A percentile compares a stretch with the other conserved stretches of the same genome.
Conservation (phyloP, 371 early-diverging fungal species). For the Amoeboaphelidium protococcarum region DNA sequence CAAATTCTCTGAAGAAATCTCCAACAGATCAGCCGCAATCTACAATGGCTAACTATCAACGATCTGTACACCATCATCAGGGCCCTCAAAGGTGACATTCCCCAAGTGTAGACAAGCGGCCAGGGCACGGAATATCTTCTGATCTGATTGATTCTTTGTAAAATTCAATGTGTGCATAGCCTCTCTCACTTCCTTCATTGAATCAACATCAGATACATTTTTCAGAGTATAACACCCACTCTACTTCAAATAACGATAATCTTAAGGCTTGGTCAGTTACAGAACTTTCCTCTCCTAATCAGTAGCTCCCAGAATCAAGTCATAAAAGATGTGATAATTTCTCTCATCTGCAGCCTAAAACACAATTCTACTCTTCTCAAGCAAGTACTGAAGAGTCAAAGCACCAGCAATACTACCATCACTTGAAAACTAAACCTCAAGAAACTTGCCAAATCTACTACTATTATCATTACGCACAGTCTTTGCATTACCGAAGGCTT, state of each 20-base stretch:
- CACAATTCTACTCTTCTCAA: conserved; percentile 12
- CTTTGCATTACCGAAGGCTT: conserved; percentile 26
- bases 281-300: background rate
- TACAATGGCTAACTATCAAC: conserved; percentile 4
- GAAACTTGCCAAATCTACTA: conserved; percentile 22
- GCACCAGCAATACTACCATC: conserved; percentile 3
- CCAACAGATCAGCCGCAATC: conserved; percentile 13
- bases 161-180: background rate
- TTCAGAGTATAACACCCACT: conserved; percentile 3
- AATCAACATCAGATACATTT: conserved; percentile 2
- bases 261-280: conserved; percentile 1
- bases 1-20: conserved; percentile 13
- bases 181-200: background rate
- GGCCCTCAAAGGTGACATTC: conserved; percentile 11
- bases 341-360: conserved; percentile 9
- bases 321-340: conserved; percentile 19
- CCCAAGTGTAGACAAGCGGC: conserved; percentile 16
- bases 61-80: conserved; percentile 3
- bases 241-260: conserved; percentile 4
- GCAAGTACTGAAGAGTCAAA: background rate
- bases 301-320: conserved; percentile 8
- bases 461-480: conserved; percentile 20
- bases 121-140: conserved; percentile 1
- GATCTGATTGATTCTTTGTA: background rate
- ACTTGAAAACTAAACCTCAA: conserved; percentile 7